Base-by-base conservation (phyloP, 2,329 filamentous ascomycete species). In the Pezicula radicicola region DNA sequence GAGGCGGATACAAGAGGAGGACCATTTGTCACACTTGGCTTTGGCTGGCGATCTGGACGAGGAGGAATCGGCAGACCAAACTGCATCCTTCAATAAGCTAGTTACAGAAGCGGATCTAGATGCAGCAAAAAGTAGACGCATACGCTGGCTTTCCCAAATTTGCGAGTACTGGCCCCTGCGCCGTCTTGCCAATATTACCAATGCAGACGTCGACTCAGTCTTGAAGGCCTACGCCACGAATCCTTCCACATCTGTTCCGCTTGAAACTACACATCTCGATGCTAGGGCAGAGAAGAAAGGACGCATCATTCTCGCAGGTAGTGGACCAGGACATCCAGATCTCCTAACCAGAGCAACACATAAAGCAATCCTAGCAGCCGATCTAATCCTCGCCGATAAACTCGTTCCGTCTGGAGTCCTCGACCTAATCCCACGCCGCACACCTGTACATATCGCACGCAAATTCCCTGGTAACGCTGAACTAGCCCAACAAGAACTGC, bases 391-490 rank as follows among this genome's bases (percentile, higher is more conserved):
- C 5, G 89, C 89, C 40, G 89, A 94, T 72, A 94, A 94, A 72
- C 85, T 94, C 45, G 89, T 94, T 3, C 90, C 94, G 0, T 79
- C 89, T 0, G 84, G 88, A 7, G 90, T 99, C 3, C 78, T 99
- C 9, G 89, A 93, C 58, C 82, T 99, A 15, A 88, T 97, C 51
- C 94, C 94, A 2, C 89, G 94, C 35, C 84, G 93, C 49, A 96
- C 92, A 8, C 86, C 88, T 9, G 87, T 97, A 12, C 85, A 90
- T 63, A 99, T 99, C 62, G 93, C 94, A 4, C 88, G 92, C 64
- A 99, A 99, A 69, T 99, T 99, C 71, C 94, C 94, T 1, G 94
- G 94, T 19, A 97, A 99, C 70, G 94, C 94, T 39, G 94, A 99
- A 62, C 84, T 84, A 42, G 94, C 94, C 0, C 94, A 99, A 68